phyloP scores from a whole-genome alignment of 2,329 filamentous ascomycete species.

The Amauroascus verrucosus region DNA sequence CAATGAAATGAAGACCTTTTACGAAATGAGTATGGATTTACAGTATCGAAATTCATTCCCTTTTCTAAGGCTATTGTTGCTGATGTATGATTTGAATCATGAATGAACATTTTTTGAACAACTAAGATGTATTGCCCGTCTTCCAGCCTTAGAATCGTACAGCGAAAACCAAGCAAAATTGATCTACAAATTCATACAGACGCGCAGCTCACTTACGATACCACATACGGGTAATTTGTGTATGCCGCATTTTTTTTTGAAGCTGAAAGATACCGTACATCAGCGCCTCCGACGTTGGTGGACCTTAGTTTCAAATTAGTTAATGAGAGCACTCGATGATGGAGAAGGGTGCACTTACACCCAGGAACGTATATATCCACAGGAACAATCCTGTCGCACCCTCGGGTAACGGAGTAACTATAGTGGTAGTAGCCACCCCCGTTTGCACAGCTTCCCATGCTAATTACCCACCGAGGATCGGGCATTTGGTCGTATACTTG shows the following conservation, averaged over 20 bases:
- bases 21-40: too few relatives aligned
- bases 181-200: background rate
- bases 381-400: constrained; percentile 70
- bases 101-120: background rate
- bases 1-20: background rate
- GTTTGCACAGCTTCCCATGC: constrained; percentile 79
- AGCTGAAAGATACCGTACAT: constrained; percentile 65
- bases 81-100: background rate
- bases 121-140: background rate
- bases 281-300: constrained; percentile 46
- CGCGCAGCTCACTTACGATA: constrained; percentile 41
- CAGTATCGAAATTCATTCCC: too few relatives aligned
- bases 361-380: constrained; percentile 79
- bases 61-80: too few relatives aligned
- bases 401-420: constrained; percentile 67
- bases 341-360: constrained; percentile 45
- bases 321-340: constrained; percentile 22
- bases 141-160: background rate
- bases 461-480: constrained; percentile 78
- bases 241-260: constrained; percentile 64
- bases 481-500: constrained; percentile 95
- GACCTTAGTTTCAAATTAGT: constrained; percentile 27
- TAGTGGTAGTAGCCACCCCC: constrained; percentile 84
- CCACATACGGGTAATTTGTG: constrained; percentile 48
- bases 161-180: background rate